Evolutionary conservation across 106 monocot genomes (phyloP), one percentile per base, ranked within the genome.

Genomic region (Platanthera guangdongensis): DNA sequence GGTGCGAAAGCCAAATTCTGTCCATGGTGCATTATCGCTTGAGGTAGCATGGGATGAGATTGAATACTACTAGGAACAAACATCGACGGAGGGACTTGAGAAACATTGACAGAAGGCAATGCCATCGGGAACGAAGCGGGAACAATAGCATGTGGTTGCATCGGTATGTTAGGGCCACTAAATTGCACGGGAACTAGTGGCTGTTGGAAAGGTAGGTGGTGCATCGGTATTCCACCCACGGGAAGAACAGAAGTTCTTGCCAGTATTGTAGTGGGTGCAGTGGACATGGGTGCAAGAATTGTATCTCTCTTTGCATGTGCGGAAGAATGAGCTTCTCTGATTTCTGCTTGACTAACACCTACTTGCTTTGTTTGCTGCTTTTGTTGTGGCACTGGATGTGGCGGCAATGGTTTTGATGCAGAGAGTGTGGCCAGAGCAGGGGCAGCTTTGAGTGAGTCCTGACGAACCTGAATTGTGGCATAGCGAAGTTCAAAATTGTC

Each of bases 21-120:
- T 11, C 82, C 81, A 57, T 90, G 95, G 79, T 95, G 92, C 68
- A 92, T 84, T 57, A 90, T 77, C n/a, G 86, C 81, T 69, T 90
- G 93, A 52, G 83, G 79, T 57, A 80, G 87, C 65, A 91, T n/a
- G 3, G 78, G 55, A 71, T 90, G 95, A 69, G 87, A 74, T 19
- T 87, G 93, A 18, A 91, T 16, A 55, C 74, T 79, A 64, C 74
- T 79, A 64, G 82, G 75, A 14, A 88, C 57, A 77, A 80, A 91
- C 83, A 94, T 77, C 50, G 82, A 87, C 51, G 80, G 95, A 28
- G 84, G 85, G 78, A 82, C 83, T 72, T 87, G 86, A 18, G 85
- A 50, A 30, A 78, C 68, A 67, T 77, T 87, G 28, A 81, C 87
- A 49, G 86, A 68, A 16, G 88, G 73, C 63, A 93, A 71, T 46